Percentiles rank a stretch among this genome's conserved stretches.
Conservation (phyloP, 371 early-diverging fungal species). For the Zancudomyces culisetae region DNA sequence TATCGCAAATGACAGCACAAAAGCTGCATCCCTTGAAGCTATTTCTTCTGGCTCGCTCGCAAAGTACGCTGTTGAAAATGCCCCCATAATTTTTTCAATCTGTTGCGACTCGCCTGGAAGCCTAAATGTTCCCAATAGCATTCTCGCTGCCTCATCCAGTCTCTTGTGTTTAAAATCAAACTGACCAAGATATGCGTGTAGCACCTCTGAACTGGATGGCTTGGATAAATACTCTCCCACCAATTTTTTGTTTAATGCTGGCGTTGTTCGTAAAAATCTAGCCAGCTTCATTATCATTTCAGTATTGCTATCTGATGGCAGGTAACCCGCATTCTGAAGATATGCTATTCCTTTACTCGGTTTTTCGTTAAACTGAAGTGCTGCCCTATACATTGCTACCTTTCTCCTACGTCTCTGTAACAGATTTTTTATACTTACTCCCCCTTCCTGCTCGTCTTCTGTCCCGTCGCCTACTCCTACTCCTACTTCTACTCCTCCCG, state of each 20-base stretch:
- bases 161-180: constrained; percentile 68
- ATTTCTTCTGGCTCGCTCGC: constrained; percentile 35
- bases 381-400: constrained; percentile 52
- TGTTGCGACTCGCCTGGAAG: constrained; percentile 89
- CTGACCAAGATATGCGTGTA: constrained; percentile 58
- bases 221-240: constrained; percentile 80
- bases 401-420: constrained; percentile 30
- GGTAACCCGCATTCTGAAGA: constrained; percentile 26
- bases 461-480: not conserved
- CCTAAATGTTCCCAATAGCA: constrained; percentile 66
- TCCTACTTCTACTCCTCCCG: not conserved
- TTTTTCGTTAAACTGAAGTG: constrained; percentile 60
- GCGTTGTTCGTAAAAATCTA: constrained; percentile 45
- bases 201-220: constrained; percentile 49
- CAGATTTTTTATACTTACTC: not conserved
- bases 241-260: constrained; percentile 51
- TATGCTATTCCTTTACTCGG: constrained; percentile 68
- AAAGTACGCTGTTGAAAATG: constrained; percentile 62
- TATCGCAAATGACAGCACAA: constrained; percentile 67
- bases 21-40: constrained; percentile 49
- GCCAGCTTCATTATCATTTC: constrained; percentile 41
- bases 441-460: not conserved
- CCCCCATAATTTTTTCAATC: constrained; percentile 76
- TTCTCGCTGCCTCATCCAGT: constrained; percentile 71
- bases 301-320: constrained; percentile 15